phyloP scores from a whole-genome alignment of 148 eudicot species.

The Diospyros kaki region DNA sequence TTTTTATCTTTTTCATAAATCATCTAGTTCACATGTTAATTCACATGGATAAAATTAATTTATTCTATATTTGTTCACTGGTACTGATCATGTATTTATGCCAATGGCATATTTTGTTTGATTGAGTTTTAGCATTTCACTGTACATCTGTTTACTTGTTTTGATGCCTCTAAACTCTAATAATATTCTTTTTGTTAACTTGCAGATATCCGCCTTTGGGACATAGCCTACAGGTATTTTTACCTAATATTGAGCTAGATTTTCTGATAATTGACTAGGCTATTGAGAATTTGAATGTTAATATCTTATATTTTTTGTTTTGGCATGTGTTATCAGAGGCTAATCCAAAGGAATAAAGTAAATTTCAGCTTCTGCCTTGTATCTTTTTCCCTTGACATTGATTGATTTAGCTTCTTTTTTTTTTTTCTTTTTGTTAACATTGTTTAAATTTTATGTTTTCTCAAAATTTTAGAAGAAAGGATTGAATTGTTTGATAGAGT shows the following conservation, averaged over 20 bases:
- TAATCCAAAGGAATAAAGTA: neutral
- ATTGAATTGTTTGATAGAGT: neutral
- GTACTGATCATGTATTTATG: neutral
- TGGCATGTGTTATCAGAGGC: neutral
- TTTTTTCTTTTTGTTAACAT: neutral
- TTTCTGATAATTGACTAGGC: neutral
- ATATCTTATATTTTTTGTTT: neutral
- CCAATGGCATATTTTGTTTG: neutral
- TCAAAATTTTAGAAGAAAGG: neutral
- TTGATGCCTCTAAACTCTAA: slow-evolving; percentile 1
- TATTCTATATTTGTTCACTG: neutral
- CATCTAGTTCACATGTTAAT: no score
- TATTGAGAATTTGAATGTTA: neutral
- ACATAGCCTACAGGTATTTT: slow-evolving; percentile 78
- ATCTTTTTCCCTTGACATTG: neutral
- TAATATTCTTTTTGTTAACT: slow-evolving; percentile 1
- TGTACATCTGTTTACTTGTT: neutral
- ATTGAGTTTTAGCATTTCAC: neutral
- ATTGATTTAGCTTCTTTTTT: neutral
- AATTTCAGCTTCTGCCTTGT: neutral
- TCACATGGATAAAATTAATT: neutral
- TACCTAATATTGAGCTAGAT: neutral
- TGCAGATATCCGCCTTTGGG: slow-evolving; percentile 98
- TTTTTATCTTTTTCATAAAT: no score
- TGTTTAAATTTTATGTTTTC: neutral